Evolutionary conservation across 2,329 filamentous ascomycete species (phyloP).

Genomic region (Xylaria sp.): DNA sequence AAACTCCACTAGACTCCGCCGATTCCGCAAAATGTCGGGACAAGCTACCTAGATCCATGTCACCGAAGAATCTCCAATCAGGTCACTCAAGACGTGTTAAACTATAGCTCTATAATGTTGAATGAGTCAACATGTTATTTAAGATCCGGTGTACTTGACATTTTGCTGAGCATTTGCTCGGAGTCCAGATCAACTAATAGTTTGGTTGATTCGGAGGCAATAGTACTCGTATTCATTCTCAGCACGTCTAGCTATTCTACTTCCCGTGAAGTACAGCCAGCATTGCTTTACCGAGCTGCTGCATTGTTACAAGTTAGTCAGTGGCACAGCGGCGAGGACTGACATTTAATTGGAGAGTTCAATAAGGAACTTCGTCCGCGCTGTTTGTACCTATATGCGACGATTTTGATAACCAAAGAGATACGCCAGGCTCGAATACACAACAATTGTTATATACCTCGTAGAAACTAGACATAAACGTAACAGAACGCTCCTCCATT

Average conservation of each 20-base stretch:
- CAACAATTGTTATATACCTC: not conserved
- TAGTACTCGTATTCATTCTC: not conserved
- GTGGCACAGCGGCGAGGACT: not conserved
- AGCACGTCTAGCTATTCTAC: not conserved
- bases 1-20: slow-evolving; percentile 23
- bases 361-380: not conserved
- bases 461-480: slow-evolving; percentile 43
- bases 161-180: not conserved
- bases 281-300: not conserved
- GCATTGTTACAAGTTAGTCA: too few species aligned
- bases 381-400: slow-evolving; percentile 8
- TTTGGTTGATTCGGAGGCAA: not conserved
- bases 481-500: slow-evolving; percentile 47
- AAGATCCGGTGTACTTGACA: not conserved
- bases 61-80: not conserved
- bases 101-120: not conserved
- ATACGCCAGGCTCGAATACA: not conserved
- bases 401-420: not conserved
- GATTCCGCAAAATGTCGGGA: slow-evolving; percentile 7
- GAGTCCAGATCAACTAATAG: too few species aligned
- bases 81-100: not conserved
- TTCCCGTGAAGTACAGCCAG: not conserved
- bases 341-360: not conserved
- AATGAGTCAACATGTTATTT: not conserved
- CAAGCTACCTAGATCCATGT: too few species aligned